These are phyloP conservation scores for Epichloe baconii DNA, from an alignment of 2,329 filamentous ascomycete genomes.

Conservation along the genomic window DNA sequence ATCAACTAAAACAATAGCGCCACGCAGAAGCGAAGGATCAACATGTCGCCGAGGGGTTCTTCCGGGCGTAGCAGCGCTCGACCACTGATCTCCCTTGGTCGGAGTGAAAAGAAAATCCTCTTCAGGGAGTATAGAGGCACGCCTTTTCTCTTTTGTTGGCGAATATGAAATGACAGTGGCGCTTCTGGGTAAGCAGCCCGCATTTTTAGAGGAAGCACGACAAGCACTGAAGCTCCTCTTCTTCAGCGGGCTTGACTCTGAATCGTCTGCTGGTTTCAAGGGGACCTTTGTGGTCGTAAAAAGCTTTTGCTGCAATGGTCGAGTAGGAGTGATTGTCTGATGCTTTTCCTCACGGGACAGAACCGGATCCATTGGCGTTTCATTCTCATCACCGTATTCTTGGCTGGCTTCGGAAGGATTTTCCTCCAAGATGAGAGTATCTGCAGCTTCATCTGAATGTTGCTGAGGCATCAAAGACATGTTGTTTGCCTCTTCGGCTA, in stretches of 20 bases:
- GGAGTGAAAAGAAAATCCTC: slow-evolving; percentile 14
- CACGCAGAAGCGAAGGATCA: slow-evolving; percentile 44
- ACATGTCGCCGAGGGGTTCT: slow-evolving; percentile 43
- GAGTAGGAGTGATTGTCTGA: slow-evolving; percentile 42
- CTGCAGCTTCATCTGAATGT: slow-evolving; percentile 22
- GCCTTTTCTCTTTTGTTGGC: slow-evolving; percentile 30
- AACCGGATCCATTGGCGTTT: slow-evolving; percentile 39
- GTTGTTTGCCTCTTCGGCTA: slow-evolving; percentile 45
- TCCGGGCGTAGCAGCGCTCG: slow-evolving; percentile 40
- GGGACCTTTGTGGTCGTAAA: slow-evolving; percentile 69
- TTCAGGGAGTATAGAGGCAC: neutral
- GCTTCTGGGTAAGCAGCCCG: slow-evolving; percentile 30
- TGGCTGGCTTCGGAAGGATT: slow-evolving; percentile 48
- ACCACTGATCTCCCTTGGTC: slow-evolving; percentile 39
- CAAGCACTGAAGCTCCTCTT: slow-evolving; percentile 39
- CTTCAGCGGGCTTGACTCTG: slow-evolving; percentile 34
- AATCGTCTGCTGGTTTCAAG: slow-evolving; percentile 53
- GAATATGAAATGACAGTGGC: slow-evolving; percentile 43
- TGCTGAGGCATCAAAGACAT: slow-evolving; percentile 42
- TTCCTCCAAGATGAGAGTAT: slow-evolving; percentile 26
- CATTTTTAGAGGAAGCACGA: slow-evolving; percentile 30
- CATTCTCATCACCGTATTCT: slow-evolving; percentile 56
- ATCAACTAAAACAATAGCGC: slow-evolving; percentile 70
- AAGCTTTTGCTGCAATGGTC: slow-evolving; percentile 31
- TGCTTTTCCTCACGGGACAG: slow-evolving; percentile 16